Evolutionary conservation across 441 rosid species (phyloP), one percentile per base, ranked within the genome.

Genomic region (Jatropha podagrica): DNA sequence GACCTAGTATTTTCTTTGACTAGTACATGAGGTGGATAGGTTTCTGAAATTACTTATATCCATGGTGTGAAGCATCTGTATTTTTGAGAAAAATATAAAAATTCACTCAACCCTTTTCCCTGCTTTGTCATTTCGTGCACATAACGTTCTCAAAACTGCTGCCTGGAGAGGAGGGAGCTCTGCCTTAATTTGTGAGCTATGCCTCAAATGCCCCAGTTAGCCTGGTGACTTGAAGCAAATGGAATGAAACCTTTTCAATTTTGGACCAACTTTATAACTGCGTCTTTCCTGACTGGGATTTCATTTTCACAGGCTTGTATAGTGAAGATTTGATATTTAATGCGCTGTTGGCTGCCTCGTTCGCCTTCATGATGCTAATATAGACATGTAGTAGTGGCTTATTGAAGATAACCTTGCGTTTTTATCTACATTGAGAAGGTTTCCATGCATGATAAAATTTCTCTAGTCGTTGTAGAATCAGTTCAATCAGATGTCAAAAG

Each of bases 271-370:
- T 52, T 13, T 46, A 52, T 17, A 23, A 7, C 52, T 40, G 46
- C 64, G 55, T 63, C 65, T 55, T 44, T 60, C 27, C 15, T 52
- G 69, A 78, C 66, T 18, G 18, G 18, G 26, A 11, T 46, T 58
- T 58, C 74, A 26, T 56, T 68, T 74, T 79, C 5, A 77, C 89
- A 93, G 97, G 90, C 80, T 86, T 85, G 42, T 86, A 81, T 80
- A 68, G 67, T 48, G 84, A 85, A 46, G 72, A 76, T 71, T 68
- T 72, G 81, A 68, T 71, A 20, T 56, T 75, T 74, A 77, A 79
- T 77, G 80, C 74, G 75, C 76, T 85, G 70, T 73, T 76, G 65
- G 79, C 80, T 48, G 78, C 74, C 46, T 65, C 79, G 26, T 46
- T 77, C 44, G 76, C 77, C 67, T 71, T 86, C 37, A 10, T 62